Evolutionary conservation across 306 rosid genomes (phyloP), one percentile per base, ranked within the genome.

Genomic region (Sindora glabra): DNA sequence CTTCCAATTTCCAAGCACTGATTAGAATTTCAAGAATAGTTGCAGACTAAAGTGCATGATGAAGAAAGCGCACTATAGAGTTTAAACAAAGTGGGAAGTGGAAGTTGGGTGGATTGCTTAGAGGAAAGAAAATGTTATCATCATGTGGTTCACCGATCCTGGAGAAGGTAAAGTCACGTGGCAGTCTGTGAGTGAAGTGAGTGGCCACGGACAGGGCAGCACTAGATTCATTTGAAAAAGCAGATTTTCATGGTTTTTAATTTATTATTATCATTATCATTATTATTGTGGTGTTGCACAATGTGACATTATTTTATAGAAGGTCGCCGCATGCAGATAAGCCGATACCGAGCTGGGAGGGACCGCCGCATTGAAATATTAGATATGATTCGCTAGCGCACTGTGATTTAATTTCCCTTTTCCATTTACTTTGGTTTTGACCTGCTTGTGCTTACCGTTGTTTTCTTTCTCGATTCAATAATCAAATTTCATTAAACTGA

Each of bases 91-190:
- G 22, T 30, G 29, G 46, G 46, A 24, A 45, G 11, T n/a, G 33
- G 0, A 27, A 44, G 10, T 59, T 9, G 19, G 11, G 36, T 2
- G 23, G 36, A 74, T 55, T 67, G 61, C 41, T 39, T 60, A 2
- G 12, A 41, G 44, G 2, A 15, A 9, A 68, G 30, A 65, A 70
- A 67, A n/a, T n/a, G n/a, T n/a, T 48, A 67, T 67, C 49, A 14
- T 5, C 2, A 5, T 23, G 57, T 30, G 30, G 6, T 52, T 46
- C 22, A 70, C 48, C 60, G 61, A 67, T 48, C 6, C 34, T 24
- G 52, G 50, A 34, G 62, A 56, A 48, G 48, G 18, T 0, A n/a
- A 19, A 34, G 71, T 54, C 81, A 72, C 2, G 82, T 72, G 82
- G 51, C 78, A 67, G 17, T 44, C 1, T 36, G 14, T 61, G 65